These are phyloP conservation scores for Marvania coccoides DNA, from an alignment of 139 green algal species.

Conservation along the genomic window DNA sequence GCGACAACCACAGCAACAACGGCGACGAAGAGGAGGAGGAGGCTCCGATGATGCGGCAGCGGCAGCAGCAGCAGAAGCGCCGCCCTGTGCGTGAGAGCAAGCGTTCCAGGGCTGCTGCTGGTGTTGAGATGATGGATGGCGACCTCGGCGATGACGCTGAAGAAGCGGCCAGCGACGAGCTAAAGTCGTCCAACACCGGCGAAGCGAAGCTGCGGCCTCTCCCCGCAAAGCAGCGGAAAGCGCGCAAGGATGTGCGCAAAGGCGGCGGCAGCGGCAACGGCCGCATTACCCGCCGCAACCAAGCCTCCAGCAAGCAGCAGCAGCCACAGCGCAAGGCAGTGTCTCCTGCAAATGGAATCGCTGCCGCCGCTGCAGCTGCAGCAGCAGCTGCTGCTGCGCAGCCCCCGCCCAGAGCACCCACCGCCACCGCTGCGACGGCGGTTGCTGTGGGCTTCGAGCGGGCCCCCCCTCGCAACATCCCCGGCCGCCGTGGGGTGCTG, in stretches of 20 bases:
- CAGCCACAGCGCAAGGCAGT: not conserved
- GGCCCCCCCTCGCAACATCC: not conserved
- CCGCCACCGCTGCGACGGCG: not conserved
- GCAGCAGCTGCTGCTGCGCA: not conserved
- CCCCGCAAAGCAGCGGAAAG: not conserved
- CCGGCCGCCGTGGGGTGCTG: conserved; percentile 1
- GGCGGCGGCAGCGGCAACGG: not conserved
- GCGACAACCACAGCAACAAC: not conserved
- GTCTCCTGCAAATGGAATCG: not conserved
- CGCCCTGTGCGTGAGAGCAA: not conserved
- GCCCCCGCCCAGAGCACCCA: not conserved
- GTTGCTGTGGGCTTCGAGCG: not conserved
- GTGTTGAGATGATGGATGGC: not conserved
- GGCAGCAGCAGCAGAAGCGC: not conserved
- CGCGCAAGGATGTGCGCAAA: not conserved
- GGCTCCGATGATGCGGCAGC: not conserved
- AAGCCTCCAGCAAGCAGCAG: not conserved
- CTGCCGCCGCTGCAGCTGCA: not conserved
- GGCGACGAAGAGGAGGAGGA: not conserved
- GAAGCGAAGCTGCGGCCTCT: not conserved
- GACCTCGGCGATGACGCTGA: not conserved
- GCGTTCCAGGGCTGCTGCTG: not conserved
- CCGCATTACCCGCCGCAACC: not conserved
- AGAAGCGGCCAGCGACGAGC: not conserved
- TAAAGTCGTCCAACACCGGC: not conserved